These are phyloP conservation scores for Rosa chinensis DNA, from an alignment of 306 rosid species.

Conservation along the genomic window DNA sequence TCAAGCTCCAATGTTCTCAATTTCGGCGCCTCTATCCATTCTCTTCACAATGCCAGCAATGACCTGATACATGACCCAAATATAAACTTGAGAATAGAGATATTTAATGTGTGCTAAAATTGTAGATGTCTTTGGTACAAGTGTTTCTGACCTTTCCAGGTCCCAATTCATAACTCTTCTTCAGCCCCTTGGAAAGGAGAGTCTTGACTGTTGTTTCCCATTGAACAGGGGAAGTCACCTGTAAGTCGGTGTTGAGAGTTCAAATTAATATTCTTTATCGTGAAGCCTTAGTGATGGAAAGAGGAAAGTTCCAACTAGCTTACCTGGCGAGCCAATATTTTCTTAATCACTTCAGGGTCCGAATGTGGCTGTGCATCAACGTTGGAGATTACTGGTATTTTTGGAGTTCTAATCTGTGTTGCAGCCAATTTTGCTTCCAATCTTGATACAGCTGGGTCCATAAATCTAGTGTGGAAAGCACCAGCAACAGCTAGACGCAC, in stretches of 20 bases:
- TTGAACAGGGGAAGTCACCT: slow-evolving; percentile 98
- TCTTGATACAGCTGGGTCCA: slow-evolving; percentile 98
- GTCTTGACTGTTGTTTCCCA: slow-evolving; percentile 97
- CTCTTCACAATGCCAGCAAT: slow-evolving; percentile 93
- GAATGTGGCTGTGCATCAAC: slow-evolving; percentile 89
- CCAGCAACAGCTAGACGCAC: slow-evolving; percentile 98
- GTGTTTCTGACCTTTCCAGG: slow-evolving; percentile 82
- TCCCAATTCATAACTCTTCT: slow-evolving; percentile 89
- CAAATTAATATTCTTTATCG: slow-evolving; percentile 19
- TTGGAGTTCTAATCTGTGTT: slow-evolving; percentile 75
- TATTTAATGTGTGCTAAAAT: not conserved
- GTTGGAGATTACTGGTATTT: slow-evolving; percentile 93
- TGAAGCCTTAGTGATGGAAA: not conserved
- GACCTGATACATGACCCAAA: slow-evolving; percentile 49
- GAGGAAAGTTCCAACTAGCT: slow-evolving; percentile 12
- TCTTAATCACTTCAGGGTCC: slow-evolving; percentile 79
- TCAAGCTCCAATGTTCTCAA: slow-evolving; percentile 78
- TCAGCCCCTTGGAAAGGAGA: slow-evolving; percentile 73
- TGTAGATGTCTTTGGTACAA: not conserved
- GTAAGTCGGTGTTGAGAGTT: slow-evolving; percentile 22
- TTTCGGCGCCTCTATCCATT: slow-evolving; percentile 70
- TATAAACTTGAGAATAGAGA: not conserved
- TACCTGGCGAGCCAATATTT: slow-evolving; percentile 89
- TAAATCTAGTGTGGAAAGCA: slow-evolving; percentile 90
- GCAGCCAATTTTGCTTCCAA: slow-evolving; percentile 89